Evolutionary conservation across 1,284 basidiomycete species (phyloP).

Genomic region (Cutaneotrichosporon mucoides): DNA sequence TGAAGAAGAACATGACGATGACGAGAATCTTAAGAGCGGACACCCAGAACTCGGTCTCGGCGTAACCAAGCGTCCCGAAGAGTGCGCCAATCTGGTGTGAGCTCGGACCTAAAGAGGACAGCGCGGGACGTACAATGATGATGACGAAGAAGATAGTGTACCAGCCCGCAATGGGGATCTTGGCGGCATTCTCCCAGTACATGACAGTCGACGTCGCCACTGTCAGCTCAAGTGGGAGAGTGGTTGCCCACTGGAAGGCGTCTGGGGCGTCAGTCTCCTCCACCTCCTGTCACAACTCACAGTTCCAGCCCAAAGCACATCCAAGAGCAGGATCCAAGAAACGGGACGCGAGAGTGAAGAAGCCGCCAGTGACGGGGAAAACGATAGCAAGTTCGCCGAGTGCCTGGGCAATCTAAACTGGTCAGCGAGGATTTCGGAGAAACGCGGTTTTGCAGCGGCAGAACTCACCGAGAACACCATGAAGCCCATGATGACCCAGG

Average conservation of each 20-base stretch:
- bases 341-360: conserved; percentile 49
- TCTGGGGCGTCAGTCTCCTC: conserved; percentile 4
- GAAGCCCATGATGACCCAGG: conserved; percentile 41
- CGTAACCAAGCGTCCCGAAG: conserved; percentile 44
- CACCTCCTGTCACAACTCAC: conserved; percentile 6
- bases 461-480: conserved; percentile 18
- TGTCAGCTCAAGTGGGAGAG: conserved; percentile 50
- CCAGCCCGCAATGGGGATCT: conserved; percentile 44
- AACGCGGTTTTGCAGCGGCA: not conserved
- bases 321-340: conserved; percentile 42
- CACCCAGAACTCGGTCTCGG: conserved; percentile 49
- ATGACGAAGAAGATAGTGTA: conserved; percentile 45
- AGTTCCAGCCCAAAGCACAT: conserved; percentile 50
- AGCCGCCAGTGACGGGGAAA: conserved; percentile 52
- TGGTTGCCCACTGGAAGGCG: conserved; percentile 48
- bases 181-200: conserved; percentile 35
- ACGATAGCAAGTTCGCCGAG: conserved; percentile 52
- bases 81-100: conserved; percentile 13
- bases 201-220: conserved; percentile 44
- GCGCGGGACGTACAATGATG: conserved; percentile 23
- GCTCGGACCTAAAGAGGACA: not conserved
- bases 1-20: conserved; percentile 48
- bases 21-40: conserved; percentile 47
- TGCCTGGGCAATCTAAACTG: conserved; percentile 39
- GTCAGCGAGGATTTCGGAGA: not conserved